Evolutionary conservation across 352 stramenopile species (phyloP), one percentile per base, ranked within the genome.

Genomic region (Phytophthora litchii): DNA sequence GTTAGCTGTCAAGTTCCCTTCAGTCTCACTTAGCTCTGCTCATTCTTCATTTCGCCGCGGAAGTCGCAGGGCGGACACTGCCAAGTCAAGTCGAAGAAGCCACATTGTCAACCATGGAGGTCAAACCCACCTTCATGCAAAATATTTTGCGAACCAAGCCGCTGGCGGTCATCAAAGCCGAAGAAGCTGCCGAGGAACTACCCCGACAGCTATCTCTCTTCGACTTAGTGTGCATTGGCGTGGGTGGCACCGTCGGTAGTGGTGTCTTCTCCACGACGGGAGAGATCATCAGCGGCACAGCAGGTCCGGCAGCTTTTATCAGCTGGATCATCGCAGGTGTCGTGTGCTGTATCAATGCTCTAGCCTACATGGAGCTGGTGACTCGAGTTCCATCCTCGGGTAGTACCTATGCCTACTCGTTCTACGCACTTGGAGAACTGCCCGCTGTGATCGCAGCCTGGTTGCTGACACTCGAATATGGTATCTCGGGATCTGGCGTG

Each of bases 401-500:
- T 7, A 88, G 67, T 38, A 97, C 88, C 4, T 98, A 98, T 75
- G 84, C 89, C 9, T 98, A 98, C 74, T 70, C 89, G 21, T 98
- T 97, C 74, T 81, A 97, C 52, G 78, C 88, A 3, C 76, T 98
- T n/a, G 94, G 94, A 29, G 95, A 98, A 60, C 73, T 98, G 2
- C 87, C 91, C 0, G 95, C 95, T 9, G 91, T 97, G 23, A 68
- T 98, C 20, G 89, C 87, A 1, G 92, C 81, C 14, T 93, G 83
- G 61, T 64, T 93, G 20, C 38, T 98, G 27, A 97, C 90, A n/a
- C 74, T 98, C 11, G 94, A 98, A 76, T 98, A 98, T 75, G 80
- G 89, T 32, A 57, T 98, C 8, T 94, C 87, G 0, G 91, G 86
- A 13, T 80, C 91, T 2, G 95, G 94, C 25, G 89, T 99, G 0